These are phyloP conservation scores for Xerocomus minutiporus DNA, from an alignment of 1,284 basidiomycete genomes.

Conservation along the genomic window DNA sequence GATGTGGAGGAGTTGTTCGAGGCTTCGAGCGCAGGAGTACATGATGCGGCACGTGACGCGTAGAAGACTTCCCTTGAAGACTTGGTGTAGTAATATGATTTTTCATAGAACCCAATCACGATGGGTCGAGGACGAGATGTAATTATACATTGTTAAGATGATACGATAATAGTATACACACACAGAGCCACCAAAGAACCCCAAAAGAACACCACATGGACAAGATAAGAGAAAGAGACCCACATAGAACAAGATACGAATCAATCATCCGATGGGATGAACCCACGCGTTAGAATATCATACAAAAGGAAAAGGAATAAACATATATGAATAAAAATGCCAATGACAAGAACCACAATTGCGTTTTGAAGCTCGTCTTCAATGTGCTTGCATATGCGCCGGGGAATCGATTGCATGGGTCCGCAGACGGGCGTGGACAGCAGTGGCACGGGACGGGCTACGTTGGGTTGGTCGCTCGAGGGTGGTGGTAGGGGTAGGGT, in stretches of 20 bases:
- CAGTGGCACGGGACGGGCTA: neutral
- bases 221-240: neutral
- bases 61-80: too few species aligned
- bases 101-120: neutral
- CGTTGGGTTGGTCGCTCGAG: neutral
- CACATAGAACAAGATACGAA: neutral
- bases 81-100: neutral
- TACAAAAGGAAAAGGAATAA: slow-evolving; percentile 30
- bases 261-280: slow-evolving; percentile 26
- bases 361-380: slow-evolving; percentile 31
- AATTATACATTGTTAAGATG: neutral
- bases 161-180: too few species aligned
- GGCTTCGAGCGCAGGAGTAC: too few species aligned
- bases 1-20: too few species aligned
- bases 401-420: slow-evolving; percentile 9
- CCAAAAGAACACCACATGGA: neutral
- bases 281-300: slow-evolving; percentile 27
- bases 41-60: too few species aligned
- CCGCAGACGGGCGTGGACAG: neutral
- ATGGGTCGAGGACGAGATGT: neutral
- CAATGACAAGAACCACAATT: slow-evolving; percentile 23
- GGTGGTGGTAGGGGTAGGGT: slow-evolving; percentile 8
- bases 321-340: slow-evolving; percentile 27
- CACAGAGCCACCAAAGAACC: neutral
- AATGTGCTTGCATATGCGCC: slow-evolving; percentile 17